Evolutionary conservation across 1,284 basidiomycete genomes (phyloP), one percentile per base, ranked within the genome.

Genomic region (Malassezia caprae): DNA sequence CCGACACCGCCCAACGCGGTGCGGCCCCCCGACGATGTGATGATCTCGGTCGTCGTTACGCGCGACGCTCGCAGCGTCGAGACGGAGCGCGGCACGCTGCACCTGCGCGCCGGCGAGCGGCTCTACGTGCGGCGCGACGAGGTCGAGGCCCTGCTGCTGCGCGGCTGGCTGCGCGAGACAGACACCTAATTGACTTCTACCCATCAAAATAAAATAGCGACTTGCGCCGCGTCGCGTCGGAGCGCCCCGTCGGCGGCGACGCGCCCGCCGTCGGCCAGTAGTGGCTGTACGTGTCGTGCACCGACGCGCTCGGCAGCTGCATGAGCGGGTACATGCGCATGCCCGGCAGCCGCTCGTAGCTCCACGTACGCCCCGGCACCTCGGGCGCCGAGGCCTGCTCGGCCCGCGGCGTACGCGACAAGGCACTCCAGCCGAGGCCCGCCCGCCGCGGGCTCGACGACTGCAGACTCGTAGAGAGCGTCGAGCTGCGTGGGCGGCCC

Each of bases 71-170:
- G 89, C 3, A 82, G 86, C 47, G 88, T 96, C 37, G 84, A 90
- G 70, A 88, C 90, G 5, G 89, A 94, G 75, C 75, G 77, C 17
- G 89, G 89, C 30, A 82, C 81, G 56, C 84, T 96, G 56, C 85
- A 90, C 72, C 90, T 96, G 71, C 81, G 82, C 65, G 87, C 85
- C 74, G 90, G 90, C 0, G 86, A 90, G 76, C 78, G 90, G 55
- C 90, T 89, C 69, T 82, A 89, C 78, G 84, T 94, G 48, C 80
- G 86, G 43, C 78, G 88, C 62, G 82, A 84, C 10, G 88, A 93
- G 75, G 84, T 96, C 56, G 91, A 96, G 75, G 84, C 89, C 72
- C 80, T 96, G 62, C 87, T 96, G 65, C 83, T 91, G 1, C 87
- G 90, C 69, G 90, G 90, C 3, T 93, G 86, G 75, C 77, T 96